Base-by-base conservation (phyloP, 345 rosid species). In the Salix dunnii region DNA sequence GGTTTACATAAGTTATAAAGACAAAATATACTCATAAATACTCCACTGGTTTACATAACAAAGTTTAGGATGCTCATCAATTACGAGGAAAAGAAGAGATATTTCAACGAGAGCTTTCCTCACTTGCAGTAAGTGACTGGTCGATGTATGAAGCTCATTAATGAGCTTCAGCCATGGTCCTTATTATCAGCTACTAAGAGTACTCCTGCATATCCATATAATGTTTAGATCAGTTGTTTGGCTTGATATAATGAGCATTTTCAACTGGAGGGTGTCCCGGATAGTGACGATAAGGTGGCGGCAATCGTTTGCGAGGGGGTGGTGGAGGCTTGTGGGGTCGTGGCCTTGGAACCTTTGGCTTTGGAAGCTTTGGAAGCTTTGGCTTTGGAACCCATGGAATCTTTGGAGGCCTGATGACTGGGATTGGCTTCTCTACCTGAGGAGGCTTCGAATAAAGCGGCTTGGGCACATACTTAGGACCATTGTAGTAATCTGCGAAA, bases 261-360 rank as follows among this genome's bases (percentile, higher is more conserved):
- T 38, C 51, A 38, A 36, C 49, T 68, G 71, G 53, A 38, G 71
- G 71, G 31, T 68, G 51, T 38, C 51, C 71, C 16, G 51, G 71
- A 68, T 21, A 68, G 71, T 38, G 71, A 48, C 71, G 20, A 38
- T 68, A 38, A 68, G 71, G 53, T 11, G n/a, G n/a, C n/a, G 71
- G 71, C 51, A 67, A 21, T 67, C 49, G 70, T 30, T 67, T 67
- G 46, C 38, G 23, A n/a, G 10, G 7, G 16, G 38, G 38, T 11
- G 42, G 36, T 9, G 68, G 68, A 5, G 83, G 77, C 21, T 36
- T 72, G 40, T 79, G 21, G 0, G 55, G 17, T 0, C 79, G 79
- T n/a, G 81, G 81, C 21, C 40, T 70, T 3, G 53, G 60, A 2
- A 38, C 7, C 42, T 55, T 66, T 27, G 84, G 81, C 33, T 67